Percentiles rank a stretch among this genome's conserved stretches.
Evolutionary conservation across 306 rosid species (phyloP).

Genomic region (Pyrus pyrifolia): DNA sequence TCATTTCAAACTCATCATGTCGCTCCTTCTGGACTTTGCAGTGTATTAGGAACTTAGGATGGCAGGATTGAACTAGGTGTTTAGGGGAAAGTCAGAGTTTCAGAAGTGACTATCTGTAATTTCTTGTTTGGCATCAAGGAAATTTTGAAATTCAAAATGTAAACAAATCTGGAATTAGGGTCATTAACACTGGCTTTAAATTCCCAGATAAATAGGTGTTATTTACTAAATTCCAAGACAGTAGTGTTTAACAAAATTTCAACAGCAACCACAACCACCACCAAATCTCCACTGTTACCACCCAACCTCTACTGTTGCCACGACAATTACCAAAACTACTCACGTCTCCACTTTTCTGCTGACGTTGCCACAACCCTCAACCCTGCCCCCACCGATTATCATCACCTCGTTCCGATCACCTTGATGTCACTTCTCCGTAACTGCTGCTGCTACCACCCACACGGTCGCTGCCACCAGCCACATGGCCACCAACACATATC

Average conservation of each 20-base stretch:
- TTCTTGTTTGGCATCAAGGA: not conserved
- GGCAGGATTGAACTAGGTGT: not conserved
- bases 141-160: not conserved
- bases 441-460: not conserved
- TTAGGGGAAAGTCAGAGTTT: not conserved
- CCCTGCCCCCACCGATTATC: not conserved
- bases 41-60: not conserved
- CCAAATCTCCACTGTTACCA: not conserved
- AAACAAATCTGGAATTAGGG: not conserved
- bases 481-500: not conserved
- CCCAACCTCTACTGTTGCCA: not conserved
- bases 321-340: not conserved
- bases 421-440: not conserved
- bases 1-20: not conserved
- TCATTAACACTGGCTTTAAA: not conserved
- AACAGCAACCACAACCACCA: not conserved
- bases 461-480: not conserved
- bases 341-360: not conserved
- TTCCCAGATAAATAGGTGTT: not conserved
- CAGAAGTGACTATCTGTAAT: not conserved
- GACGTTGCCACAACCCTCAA: not conserved
- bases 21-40: not conserved
- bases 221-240: not conserved
- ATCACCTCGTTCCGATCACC: not conserved
- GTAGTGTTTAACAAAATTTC: not conserved